Evolutionary conservation across 2,329 filamentous ascomycete species (phyloP).

Genomic region (Myotisia sp.): DNA sequence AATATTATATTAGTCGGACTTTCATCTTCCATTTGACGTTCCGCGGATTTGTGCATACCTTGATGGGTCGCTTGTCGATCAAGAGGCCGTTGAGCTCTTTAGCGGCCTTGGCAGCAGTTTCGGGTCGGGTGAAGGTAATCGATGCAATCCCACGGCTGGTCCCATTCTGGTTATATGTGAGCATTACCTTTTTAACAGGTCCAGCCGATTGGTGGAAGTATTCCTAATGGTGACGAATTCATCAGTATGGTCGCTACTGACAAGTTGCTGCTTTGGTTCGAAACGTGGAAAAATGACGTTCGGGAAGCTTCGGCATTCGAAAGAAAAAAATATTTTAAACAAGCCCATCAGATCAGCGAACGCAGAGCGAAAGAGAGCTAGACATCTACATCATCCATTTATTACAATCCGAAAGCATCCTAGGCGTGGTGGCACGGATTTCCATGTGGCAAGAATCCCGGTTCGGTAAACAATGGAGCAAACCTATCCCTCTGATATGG

Average conservation of each 20-base stretch:
- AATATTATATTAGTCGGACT: conserved; percentile 3
- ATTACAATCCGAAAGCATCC: too few species aligned
- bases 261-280: conserved; percentile 5
- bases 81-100: conserved; percentile 73
- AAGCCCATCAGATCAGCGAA: conserved; percentile 40
- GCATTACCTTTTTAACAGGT: conserved; percentile 75
- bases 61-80: conserved; percentile 81
- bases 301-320: conserved; percentile 8
- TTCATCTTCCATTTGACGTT: conserved; percentile 11
- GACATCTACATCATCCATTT: too few species aligned
- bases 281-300: conserved; percentile 16
- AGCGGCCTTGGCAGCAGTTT: conserved; percentile 72
- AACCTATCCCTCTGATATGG: too few species aligned
- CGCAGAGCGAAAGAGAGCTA: conserved; percentile 37
- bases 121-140: conserved; percentile 67
- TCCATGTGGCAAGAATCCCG: too few species aligned
- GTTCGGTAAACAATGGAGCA: too few species aligned
- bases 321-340: conserved; percentile 15
- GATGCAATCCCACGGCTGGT: conserved; percentile 85
- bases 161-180: conserved; percentile 87
- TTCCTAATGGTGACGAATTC: conserved; percentile 56
- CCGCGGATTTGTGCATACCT: conserved; percentile 41
- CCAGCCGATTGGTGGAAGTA: conserved; percentile 85
- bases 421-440: too few species aligned
- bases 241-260: conserved; percentile 31